Evolutionary conservation across 768 basidiomycete species (phyloP), one percentile per base, ranked within the genome.

Genomic region (Tephrocybe sp.): DNA sequence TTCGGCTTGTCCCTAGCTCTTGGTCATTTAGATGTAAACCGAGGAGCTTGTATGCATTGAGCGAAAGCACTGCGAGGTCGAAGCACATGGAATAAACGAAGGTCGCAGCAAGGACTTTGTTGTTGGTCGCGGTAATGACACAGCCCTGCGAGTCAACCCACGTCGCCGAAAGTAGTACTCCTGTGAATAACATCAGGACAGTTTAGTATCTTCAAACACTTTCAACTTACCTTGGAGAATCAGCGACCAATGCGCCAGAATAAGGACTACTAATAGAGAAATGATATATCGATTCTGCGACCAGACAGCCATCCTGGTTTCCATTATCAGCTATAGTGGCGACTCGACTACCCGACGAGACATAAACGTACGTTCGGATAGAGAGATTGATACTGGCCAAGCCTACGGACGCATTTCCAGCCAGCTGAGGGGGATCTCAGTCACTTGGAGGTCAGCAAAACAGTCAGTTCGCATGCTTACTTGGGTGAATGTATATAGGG

Each of bases 81-180:
- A 89, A 87, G 59, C 73, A 71, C 87, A 89, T 89, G 25, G 86
- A 82, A 57, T 89, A 89, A 26, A 87, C 83, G 64, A 87, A 89
- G 3, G 83, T 83, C 2, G 83, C 81, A 4, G 84, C 82, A 26
- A 88, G 75, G 44, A 87, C 66, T 8, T 63, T 80, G 62, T 80
- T 88, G 60, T 84, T 78, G 6, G 85, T 84, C 25, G 76, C 59
- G 1, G 73, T 70, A 48, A 89, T 86, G 1, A 70, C 68, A 60
- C 87, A 89, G 0, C 72, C 69, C 9, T 60, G 44, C 2, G 63
- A 70, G 8, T 74, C 69, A 5, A 70, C 59, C 84, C 84, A 88
- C 3, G 49, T 44, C 0, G 82, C 83, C 38, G 73, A 80, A 13
- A 88, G 63, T n/a, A 81, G 72, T 5, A 85, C 73, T 25, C 84